phyloP scores from a whole-genome alignment of 1,284 basidiomycete species.

The Abortiporus biennis region DNA sequence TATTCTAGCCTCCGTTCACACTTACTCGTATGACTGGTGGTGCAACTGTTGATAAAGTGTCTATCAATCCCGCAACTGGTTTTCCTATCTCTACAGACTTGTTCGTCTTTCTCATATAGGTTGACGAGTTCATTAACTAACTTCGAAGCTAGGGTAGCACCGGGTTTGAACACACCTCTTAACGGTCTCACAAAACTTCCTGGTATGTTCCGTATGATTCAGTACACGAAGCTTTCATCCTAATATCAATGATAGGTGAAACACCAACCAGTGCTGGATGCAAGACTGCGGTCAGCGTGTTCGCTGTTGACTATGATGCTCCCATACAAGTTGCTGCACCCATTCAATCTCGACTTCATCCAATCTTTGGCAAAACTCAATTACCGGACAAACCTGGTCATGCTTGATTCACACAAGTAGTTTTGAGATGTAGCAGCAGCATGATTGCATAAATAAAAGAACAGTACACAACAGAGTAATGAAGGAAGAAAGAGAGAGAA shows the following conservation, averaged over 20 bases:
- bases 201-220: conserved; percentile 13
- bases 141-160: not conserved
- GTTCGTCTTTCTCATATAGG: conserved; percentile 10
- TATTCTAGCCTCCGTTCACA: conserved; percentile 19
- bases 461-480: no score
- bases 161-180: conserved; percentile 19
- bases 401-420: no score
- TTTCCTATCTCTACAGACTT: conserved; percentile 17
- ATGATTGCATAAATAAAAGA: no score
- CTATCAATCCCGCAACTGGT: conserved; percentile 17
- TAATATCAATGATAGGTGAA: conserved; percentile 16
- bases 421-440: no score
- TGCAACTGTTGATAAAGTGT: conserved; percentile 16
- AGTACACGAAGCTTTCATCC: not conserved
- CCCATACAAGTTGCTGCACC: conserved; percentile 16
- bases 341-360: conserved; percentile 16
- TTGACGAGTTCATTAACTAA: not conserved
- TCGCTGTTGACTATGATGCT: conserved; percentile 24
- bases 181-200: conserved; percentile 19
- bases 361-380: conserved; percentile 11
- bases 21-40: conserved; percentile 23
- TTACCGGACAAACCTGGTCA: no score
- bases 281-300: conserved; percentile 22
- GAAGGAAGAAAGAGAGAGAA: no score
- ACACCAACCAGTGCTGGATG: conserved; percentile 19